Evolutionary conservation across 1,284 basidiomycete genomes (phyloP).

Genomic region (Cerrena zonata): DNA sequence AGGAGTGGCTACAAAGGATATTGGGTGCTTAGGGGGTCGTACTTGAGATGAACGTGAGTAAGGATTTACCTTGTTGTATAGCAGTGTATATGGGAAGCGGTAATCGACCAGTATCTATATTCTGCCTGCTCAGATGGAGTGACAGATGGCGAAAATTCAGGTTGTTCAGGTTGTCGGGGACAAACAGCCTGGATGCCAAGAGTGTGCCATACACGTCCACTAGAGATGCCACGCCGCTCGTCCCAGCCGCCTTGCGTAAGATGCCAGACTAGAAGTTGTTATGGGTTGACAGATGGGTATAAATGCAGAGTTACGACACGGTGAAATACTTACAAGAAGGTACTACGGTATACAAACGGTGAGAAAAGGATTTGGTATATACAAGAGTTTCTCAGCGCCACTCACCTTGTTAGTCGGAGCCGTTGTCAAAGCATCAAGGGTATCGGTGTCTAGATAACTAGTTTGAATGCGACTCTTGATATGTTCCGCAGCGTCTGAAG

Average conservation of each 20-base stretch:
- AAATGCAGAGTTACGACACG: background rate
- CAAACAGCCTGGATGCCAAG: conserved; percentile 32
- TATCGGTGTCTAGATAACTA: conserved; percentile 34
- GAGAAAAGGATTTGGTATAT: background rate
- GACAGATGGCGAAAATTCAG: conserved; percentile 33
- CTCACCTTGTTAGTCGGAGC: conserved; percentile 33
- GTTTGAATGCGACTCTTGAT: conserved; percentile 30
- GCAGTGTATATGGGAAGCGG: conserved; percentile 39
- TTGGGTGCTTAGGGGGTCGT: background rate
- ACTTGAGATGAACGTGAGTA: background rate
- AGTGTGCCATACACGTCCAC: conserved; percentile 38
- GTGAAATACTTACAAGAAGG: conserved; percentile 14
- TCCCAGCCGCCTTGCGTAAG: conserved; percentile 32
- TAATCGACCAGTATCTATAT: conserved; percentile 28
- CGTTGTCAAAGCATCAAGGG: conserved; percentile 31
- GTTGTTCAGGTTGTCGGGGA: conserved; percentile 24
- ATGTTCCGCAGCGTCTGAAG: conserved; percentile 25
- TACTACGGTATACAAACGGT: conserved; percentile 14
- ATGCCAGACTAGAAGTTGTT: conserved; percentile 29
- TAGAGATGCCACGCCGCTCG: conserved; percentile 28
- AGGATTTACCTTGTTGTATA: conserved; percentile 29
- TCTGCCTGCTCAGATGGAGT: conserved; percentile 29
- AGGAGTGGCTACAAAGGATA: conserved; percentile 23
- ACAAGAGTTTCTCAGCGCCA: background rate
- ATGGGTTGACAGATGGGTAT: background rate